phyloP scores from a whole-genome alignment of 805 yeast species.

The Kluyveromyces aestuarii region DNA sequence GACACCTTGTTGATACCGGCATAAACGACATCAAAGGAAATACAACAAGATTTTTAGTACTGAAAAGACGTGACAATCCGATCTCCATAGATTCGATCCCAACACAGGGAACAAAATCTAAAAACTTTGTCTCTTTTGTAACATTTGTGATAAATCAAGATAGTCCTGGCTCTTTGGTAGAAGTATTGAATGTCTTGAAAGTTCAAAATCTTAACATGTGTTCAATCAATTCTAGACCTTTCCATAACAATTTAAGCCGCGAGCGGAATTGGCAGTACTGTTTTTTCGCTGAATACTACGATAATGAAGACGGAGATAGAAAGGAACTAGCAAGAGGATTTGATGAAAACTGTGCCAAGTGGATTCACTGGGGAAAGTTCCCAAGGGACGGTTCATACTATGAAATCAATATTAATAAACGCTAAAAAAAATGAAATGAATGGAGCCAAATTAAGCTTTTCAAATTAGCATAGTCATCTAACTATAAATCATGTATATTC shows the following conservation, averaged over 20 bases:
- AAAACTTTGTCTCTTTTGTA: conserved; percentile 38
- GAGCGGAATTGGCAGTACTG: conserved; percentile 62
- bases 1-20: conserved; percentile 43
- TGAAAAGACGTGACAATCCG: conserved; percentile 34
- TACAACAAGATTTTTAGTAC: conserved; percentile 76
- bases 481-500: background rate
- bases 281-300: conserved; percentile 59
- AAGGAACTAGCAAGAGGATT: conserved; percentile 35
- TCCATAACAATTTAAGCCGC: conserved; percentile 31
- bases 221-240: conserved; percentile 72
- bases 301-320: conserved; percentile 21
- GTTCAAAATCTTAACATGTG: conserved; percentile 52
- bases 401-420: conserved; percentile 8
- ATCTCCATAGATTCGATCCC: conserved; percentile 9
- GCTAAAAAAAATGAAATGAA: background rate
- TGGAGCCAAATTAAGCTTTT: background rate
- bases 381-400: conserved; percentile 35
- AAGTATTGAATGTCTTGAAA: conserved; percentile 51
- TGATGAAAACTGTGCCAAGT: conserved; percentile 35
- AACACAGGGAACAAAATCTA: conserved; percentile 7
- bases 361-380: conserved; percentile 54
- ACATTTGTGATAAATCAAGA: conserved; percentile 58
- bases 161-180: conserved; percentile 67
- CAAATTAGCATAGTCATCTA: background rate
- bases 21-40: conserved; percentile 70